These are phyloP conservation scores for Dalechampia spathulata DNA, from an alignment of 441 rosid species.

Conservation along the genomic window DNA sequence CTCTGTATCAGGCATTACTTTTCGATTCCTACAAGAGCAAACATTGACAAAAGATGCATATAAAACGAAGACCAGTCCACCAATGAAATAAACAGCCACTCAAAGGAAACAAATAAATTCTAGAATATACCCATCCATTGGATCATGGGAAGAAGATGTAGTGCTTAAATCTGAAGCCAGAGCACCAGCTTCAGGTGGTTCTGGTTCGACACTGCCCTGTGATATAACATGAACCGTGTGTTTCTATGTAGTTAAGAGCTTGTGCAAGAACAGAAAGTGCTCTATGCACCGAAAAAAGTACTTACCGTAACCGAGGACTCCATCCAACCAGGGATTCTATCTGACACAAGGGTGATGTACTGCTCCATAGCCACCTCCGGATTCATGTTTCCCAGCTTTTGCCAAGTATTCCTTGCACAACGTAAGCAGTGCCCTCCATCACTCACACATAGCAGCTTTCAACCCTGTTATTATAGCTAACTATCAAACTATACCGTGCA, in stretches of 20 bases:
- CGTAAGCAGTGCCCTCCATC: slow-evolving; percentile 63
- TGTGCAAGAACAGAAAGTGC: slow-evolving; percentile 7
- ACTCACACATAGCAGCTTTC: slow-evolving; percentile 62
- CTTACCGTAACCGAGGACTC: slow-evolving; percentile 36
- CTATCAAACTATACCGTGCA: slow-evolving; percentile 61
- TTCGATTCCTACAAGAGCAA: slow-evolving; percentile 18
- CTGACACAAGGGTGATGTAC: slow-evolving; percentile 60
- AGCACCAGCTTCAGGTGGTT: slow-evolving; percentile 18
- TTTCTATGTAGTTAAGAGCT: not conserved
- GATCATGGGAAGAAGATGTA: slow-evolving; percentile 18
- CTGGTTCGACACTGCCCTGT: slow-evolving; percentile 27
- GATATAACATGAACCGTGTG: slow-evolving; percentile 7
- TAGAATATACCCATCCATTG: slow-evolving; percentile 23
- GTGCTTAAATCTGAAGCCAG: slow-evolving; percentile 26
- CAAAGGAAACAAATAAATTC: slow-evolving; percentile 10
- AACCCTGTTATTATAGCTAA: slow-evolving; percentile 67
- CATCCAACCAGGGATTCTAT: slow-evolving; percentile 48
- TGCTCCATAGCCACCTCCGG: slow-evolving; percentile 88
- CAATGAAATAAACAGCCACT: not conserved
- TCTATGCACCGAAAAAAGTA: slow-evolving; percentile 8
- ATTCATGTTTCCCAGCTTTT: slow-evolving; percentile 83
- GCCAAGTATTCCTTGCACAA: slow-evolving; percentile 99
- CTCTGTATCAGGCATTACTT: slow-evolving; percentile 6
- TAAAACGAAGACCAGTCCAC: not conserved
- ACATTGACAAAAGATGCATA: not conserved